Conservation (phyloP, 331 rosid genomes). For the Quercus lobata region DNA sequence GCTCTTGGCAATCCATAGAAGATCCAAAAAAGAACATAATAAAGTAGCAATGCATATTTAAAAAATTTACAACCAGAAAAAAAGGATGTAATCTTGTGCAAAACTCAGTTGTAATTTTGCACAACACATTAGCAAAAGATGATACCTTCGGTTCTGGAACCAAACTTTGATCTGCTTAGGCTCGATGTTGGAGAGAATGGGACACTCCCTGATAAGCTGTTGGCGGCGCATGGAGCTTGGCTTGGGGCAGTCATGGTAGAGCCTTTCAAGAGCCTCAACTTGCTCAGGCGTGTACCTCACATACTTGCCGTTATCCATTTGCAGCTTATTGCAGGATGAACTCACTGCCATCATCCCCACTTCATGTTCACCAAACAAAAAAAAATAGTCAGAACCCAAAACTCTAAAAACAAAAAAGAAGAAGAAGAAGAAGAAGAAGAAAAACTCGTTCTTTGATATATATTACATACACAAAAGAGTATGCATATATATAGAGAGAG, state of each 20-base stretch:
- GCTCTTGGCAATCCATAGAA: neutral
- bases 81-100: neutral
- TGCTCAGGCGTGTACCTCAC: slow-evolving; percentile 97
- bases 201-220: slow-evolving; percentile 91
- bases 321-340: slow-evolving; percentile 57
- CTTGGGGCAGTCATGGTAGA: slow-evolving; percentile 94
- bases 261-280: slow-evolving; percentile 91
- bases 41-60: neutral
- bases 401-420: neutral
- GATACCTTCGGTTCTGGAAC: slow-evolving; percentile 93
- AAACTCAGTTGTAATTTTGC: neutral
- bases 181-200: slow-evolving; percentile 93
- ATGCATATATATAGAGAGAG: no score
- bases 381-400: neutral
- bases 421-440: neutral
- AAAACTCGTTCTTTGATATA: neutral
- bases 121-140: neutral
- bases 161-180: slow-evolving; percentile 99
- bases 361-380: neutral
- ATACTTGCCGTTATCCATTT: slow-evolving; percentile 91
- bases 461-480: no score
- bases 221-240: slow-evolving; percentile 97
- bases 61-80: no score
- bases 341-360: slow-evolving; percentile 84
- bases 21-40: neutral